Conservation (phyloP, 2,329 filamentous ascomycete genomes). For the Tolypocladium amazonense region DNA sequence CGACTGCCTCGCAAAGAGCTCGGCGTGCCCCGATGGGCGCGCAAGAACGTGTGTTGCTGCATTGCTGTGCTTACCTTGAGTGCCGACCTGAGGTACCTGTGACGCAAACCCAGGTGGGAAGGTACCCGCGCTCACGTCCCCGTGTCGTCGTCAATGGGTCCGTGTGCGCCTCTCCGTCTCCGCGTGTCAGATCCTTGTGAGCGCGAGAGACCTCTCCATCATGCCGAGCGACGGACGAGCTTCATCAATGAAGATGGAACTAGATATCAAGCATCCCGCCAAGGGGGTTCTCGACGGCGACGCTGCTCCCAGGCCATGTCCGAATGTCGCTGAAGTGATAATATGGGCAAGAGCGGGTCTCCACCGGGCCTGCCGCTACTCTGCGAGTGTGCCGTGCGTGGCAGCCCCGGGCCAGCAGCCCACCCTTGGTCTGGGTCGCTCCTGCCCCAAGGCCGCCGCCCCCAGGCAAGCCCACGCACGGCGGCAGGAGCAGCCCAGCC, state of each 20-base stretch:
- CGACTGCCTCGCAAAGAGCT: not conserved
- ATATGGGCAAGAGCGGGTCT: constrained; percentile 10
- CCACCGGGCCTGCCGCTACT: constrained; percentile 11
- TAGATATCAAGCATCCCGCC: no score
- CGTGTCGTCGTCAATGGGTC: not conserved
- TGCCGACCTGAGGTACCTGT: not conserved
- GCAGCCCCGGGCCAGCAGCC: not conserved
- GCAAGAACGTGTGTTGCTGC: not conserved
- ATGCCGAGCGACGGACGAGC: not conserved
- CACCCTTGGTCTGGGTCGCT: not conserved
- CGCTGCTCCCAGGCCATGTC: not conserved
- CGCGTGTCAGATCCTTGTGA: not conserved
- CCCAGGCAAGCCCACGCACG: not conserved
- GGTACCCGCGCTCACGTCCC: not conserved
- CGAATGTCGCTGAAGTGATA: not conserved
- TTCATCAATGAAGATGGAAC: not conserved
- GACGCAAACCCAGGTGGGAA: not conserved
- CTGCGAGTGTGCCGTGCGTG: not conserved
- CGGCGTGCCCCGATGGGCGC: not conserved
- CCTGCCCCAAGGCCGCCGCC: not conserved
- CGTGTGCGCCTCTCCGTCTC: not conserved
- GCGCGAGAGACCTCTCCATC: not conserved
- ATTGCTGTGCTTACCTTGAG: no score
- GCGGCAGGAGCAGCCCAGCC: constrained; percentile 3
- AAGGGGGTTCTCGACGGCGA: not conserved